Percentiles rank a stretch among this genome's conserved stretches.
Evolutionary conservation across 257 asterid species (phyloP).

Genomic region (Solanum rostratum): DNA sequence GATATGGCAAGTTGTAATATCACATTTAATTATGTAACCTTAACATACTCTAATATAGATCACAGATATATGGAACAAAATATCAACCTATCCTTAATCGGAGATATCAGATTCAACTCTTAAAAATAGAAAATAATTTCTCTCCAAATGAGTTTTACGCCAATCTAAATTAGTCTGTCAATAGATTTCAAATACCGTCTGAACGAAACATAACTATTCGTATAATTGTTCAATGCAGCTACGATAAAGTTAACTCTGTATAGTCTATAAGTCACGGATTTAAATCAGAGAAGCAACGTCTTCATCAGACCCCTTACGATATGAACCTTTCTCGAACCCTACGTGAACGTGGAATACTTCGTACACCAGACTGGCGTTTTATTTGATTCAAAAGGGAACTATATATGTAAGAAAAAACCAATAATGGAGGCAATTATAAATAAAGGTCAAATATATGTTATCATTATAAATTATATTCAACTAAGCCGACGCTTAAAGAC

Average conservation of each 20-base stretch:
- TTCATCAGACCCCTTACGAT: not conserved
- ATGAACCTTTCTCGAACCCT: fast-evolving
- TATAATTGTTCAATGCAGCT: too few species aligned
- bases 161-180: not conserved
- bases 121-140: fast-evolving
- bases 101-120: not conserved
- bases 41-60: not conserved
- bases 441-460: not conserved
- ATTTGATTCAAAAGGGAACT: not conserved
- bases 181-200: not conserved
- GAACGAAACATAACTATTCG: too few species aligned
- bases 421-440: not conserved
- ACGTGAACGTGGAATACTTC: fast-evolving
- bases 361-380: fast-evolving
- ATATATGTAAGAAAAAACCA: not conserved
- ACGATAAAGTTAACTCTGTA: too few species aligned
- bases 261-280: too few species aligned
- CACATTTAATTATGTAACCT: not conserved
- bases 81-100: not conserved
- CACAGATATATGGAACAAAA: not conserved
- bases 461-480: not conserved
- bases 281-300: fast-evolving
- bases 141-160: fast-evolving
- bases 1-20: not conserved
- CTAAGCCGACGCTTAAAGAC: not conserved